Evolutionary conservation across 2,329 filamentous ascomycete genomes (phyloP), one percentile per base, ranked within the genome.

Genomic region (Colletotrichum sublineola): DNA sequence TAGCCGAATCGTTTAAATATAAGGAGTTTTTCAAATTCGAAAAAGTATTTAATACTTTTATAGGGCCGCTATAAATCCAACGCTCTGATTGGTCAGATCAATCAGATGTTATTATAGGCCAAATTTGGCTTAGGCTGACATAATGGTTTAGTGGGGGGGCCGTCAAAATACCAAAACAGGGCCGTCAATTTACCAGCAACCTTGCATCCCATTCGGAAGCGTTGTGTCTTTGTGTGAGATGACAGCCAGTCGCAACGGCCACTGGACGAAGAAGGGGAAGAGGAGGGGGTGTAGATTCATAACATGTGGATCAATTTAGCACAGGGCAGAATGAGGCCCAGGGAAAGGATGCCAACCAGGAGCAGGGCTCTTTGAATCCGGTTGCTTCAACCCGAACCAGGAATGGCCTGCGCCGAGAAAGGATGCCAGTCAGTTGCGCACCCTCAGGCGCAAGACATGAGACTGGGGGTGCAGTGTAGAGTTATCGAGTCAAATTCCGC

Each of bases 381-480:
- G 53, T 44, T 61, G 40, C 24, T 44, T 62, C 61, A 67, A 71
- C 56, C 55, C 71, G 61, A 68, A 48, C 60, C 71, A 66, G 66
- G 67, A 33, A 57, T 42, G 48, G 24, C 61, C 61, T 33, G 33
- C 60, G 38, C 65, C 60, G 60, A 64, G 38, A 69, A 58, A 38
- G 46, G 58, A 72, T 72, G 69, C 60, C 69, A 69, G 66, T 64
- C 69, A 69, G 66, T 64, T 64, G 60, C 44, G 53, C 65, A 52
- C 65, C 65, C 58, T 64, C 58, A 69, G 69, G 66, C 31, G 64
- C 69, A 53, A 55, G 20, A 71, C 68, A 53, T 62, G 50, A 67
- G 63, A 55, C 63, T 67, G 38, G 48, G 33, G 33, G 40, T 48
- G 65, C 36, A 58, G 12, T 48, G 69, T 36, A 55, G 40, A 31